Percentiles rank a stretch among this genome's conserved stretches.
These are phyloP conservation scores for Arachnomyces sp. DNA, from an alignment of 2,329 filamentous ascomycete species.

Conservation along the genomic window DNA sequence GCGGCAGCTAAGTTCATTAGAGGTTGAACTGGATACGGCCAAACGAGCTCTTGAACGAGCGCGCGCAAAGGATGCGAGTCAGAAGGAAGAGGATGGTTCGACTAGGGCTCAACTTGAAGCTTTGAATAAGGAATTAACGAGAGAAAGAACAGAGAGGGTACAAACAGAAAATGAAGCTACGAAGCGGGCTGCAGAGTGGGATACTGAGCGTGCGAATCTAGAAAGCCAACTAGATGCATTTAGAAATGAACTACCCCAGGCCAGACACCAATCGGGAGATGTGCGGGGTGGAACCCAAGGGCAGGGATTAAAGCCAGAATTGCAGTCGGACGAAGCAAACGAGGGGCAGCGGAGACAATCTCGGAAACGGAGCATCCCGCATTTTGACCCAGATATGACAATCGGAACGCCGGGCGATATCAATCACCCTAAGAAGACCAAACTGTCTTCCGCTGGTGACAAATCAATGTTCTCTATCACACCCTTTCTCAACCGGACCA, in stretches of 20 bases:
- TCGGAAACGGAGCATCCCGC: slow-evolving; percentile 36
- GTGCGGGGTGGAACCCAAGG: slow-evolving; percentile 55
- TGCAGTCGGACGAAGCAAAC: slow-evolving; percentile 12
- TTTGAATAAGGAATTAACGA: slow-evolving; percentile 43
- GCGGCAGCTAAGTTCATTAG: slow-evolving; percentile 66
- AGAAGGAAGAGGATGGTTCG: slow-evolving; percentile 32
- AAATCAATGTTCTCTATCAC: slow-evolving; percentile 93
- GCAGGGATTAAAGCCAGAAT: slow-evolving; percentile 40
- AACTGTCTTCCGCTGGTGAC: slow-evolving; percentile 59
- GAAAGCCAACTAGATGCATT: slow-evolving; percentile 65
- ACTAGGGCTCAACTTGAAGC: slow-evolving; percentile 38
- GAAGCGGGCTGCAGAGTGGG: slow-evolving; percentile 53
- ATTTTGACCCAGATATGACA: slow-evolving; percentile 38
- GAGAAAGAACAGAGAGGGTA: slow-evolving; percentile 44
- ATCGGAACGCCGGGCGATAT: slow-evolving; percentile 47
- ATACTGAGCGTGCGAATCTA: slow-evolving; percentile 56
- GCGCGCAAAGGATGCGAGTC: slow-evolving; percentile 28
- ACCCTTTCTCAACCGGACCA: slow-evolving; percentile 76
- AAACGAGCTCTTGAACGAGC: slow-evolving; percentile 60
- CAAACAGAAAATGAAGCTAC: slow-evolving; percentile 44
- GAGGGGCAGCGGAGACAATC: slow-evolving; percentile 22
- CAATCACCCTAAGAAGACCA: slow-evolving; percentile 49
- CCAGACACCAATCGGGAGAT: slow-evolving; percentile 69
- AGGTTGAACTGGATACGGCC: slow-evolving; percentile 77
- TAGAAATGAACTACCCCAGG: slow-evolving; percentile 60